Evolutionary conservation across 805 yeast genomes (phyloP).

Genomic region (Cyberlindnera maritima): DNA sequence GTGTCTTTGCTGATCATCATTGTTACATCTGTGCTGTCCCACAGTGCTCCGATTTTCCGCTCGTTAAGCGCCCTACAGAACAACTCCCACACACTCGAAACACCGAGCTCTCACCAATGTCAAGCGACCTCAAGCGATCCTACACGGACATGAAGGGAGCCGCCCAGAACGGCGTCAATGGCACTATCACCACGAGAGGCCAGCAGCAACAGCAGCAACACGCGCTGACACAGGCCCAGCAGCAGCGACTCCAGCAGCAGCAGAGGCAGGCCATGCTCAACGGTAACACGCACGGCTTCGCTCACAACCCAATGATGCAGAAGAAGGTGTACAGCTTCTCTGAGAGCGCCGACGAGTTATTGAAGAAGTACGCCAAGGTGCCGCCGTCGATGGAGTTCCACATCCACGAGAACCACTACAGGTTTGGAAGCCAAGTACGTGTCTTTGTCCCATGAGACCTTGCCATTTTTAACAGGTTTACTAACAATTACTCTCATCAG

Average conservation of each 20-base stretch:
- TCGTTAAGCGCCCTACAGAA: too few relatives aligned
- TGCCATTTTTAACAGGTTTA: background rate
- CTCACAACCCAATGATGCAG: constrained; percentile 28
- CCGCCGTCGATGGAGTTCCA: constrained; percentile 87
- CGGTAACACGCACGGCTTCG: constrained; percentile 30
- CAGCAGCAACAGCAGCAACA: constrained; percentile 25
- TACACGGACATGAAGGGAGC: constrained; percentile 20
- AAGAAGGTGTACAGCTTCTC: constrained; percentile 52
- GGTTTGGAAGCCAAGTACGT: constrained; percentile 74
- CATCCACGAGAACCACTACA: constrained; percentile 85
- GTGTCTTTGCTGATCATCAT: too few relatives aligned
- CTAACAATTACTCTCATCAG: constrained; percentile 7
- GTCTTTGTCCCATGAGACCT: background rate
- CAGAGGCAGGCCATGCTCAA: constrained; percentile 29
- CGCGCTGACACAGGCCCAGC: constrained; percentile 22
- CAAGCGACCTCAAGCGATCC: constrained; percentile 18
- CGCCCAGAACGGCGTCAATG: constrained; percentile 6
- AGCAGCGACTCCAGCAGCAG: constrained; percentile 27
- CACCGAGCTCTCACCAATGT: background rate
- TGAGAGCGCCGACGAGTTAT: constrained; percentile 67
- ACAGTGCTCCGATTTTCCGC: background rate
- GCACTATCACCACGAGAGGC: constrained; percentile 16
- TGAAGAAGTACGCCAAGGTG: constrained; percentile 71
- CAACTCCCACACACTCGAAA: too few relatives aligned
- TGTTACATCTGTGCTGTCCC: background rate